phyloP scores from a whole-genome alignment of 306 rosid species.

The Comarum palustre region DNA sequence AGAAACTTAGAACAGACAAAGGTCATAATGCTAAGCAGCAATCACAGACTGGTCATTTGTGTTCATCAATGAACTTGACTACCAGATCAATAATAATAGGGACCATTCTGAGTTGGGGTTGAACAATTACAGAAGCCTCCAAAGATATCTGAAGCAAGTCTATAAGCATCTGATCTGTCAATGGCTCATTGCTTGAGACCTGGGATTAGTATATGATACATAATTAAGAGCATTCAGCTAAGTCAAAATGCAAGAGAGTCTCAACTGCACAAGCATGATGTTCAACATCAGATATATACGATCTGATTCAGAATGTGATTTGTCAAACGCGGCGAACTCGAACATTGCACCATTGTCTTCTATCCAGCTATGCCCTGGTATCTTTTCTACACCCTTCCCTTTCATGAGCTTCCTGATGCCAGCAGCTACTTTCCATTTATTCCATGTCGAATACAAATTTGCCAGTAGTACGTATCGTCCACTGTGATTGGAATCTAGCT shows the following conservation, averaged over 20 bases:
- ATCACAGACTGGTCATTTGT: not conserved
- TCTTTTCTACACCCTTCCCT: slow-evolving; percentile 23
- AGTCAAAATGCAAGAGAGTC: slow-evolving; percentile 20
- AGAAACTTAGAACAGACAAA: not conserved
- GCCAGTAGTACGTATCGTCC: slow-evolving; percentile 57
- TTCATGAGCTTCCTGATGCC: slow-evolving; percentile 29
- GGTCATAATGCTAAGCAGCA: not conserved
- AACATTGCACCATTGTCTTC: slow-evolving; percentile 28
- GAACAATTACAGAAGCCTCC: not conserved
- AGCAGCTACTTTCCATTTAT: slow-evolving; percentile 62
- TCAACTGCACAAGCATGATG: slow-evolving; percentile 27
- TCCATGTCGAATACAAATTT: slow-evolving; percentile 58
- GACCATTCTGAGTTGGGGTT: not conserved
- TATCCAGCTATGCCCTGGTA: slow-evolving; percentile 32
- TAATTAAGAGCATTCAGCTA: not conserved
- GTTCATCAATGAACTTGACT: not conserved
- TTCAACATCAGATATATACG: slow-evolving; percentile 25
- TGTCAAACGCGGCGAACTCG: slow-evolving; percentile 26
- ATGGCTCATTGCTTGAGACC: not conserved
- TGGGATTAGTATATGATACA: not conserved
- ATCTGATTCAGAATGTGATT: slow-evolving; percentile 29
- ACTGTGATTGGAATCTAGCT: slow-evolving; percentile 48
- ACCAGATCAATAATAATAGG: not conserved
- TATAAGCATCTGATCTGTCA: not conserved
- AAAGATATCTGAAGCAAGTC: not conserved